Evolutionary conservation across 805 yeast genomes (phyloP).

Genomic region (Kodamaea kaohsiungensis): DNA sequence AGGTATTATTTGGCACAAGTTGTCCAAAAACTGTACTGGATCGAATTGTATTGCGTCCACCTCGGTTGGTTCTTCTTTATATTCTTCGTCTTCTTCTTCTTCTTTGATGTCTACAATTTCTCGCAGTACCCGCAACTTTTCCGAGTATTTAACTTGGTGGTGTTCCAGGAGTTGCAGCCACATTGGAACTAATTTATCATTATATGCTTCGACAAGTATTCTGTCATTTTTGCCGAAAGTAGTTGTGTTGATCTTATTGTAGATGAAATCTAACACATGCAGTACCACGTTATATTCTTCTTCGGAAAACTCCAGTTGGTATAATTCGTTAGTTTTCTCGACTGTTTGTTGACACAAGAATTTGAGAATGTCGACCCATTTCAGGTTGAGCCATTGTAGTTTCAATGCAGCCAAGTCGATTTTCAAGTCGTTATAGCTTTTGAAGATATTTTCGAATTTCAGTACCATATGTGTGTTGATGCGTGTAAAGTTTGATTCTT

Average conservation of each 20-base stretch:
- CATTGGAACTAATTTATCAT: conserved; percentile 25
- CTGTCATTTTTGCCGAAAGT: conserved; percentile 26
- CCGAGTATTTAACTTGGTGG: neutral
- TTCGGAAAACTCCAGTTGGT: neutral
- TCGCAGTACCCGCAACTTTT: neutral
- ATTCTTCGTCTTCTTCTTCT: neutral
- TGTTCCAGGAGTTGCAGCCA: conserved; percentile 21
- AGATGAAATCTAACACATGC: conserved; percentile 9
- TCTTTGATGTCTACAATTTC: neutral
- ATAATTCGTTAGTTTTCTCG: conserved; percentile 17
- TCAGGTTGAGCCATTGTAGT: conserved; percentile 47
- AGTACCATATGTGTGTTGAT: conserved; percentile 6
- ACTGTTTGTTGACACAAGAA: conserved; percentile 45
- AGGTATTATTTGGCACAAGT: conserved; percentile 3
- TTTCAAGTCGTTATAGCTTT: conserved; percentile 43
- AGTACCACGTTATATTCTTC: neutral
- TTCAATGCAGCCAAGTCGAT: conserved; percentile 44
- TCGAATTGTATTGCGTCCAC: neutral
- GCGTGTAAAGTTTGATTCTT: conserved; percentile 15
- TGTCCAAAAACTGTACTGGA: neutral
- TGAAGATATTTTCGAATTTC: conserved; percentile 12
- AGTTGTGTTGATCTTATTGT: conserved; percentile 19
- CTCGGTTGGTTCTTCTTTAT: neutral
- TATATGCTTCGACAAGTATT: conserved; percentile 19
- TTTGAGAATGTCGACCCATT: conserved; percentile 58